phyloP scores from a whole-genome alignment of 164 flowering plant species.

The Dillenia turbinata region DNA sequence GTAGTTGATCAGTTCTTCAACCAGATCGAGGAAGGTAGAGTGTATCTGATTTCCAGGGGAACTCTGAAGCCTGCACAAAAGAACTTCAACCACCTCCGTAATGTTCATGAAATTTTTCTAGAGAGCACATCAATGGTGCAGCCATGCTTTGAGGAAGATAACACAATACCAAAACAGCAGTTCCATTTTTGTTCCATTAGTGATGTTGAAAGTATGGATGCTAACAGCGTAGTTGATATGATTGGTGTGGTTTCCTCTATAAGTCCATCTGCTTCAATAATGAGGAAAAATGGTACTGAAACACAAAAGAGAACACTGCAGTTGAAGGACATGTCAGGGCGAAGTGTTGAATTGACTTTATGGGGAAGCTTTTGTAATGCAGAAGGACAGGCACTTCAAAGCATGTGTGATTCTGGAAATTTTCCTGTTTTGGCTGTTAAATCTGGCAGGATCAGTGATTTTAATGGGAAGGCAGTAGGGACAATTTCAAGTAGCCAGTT shows the following conservation, averaged over 20 bases:
- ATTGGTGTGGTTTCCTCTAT: conserved; percentile 84
- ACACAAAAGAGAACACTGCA: conserved; percentile 73
- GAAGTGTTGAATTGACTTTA: conserved; percentile 88
- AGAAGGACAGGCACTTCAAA: conserved; percentile 83
- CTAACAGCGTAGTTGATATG: conserved; percentile 61
- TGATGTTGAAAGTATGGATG: conserved; percentile 76
- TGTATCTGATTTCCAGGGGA: conserved; percentile 82
- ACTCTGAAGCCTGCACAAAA: conserved; percentile 77
- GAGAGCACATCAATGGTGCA: conserved; percentile 64
- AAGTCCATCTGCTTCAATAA: conserved; percentile 57
- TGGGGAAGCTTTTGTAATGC: conserved; percentile 88
- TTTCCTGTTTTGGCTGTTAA: conserved; percentile 91
- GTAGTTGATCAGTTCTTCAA: conserved; percentile 85
- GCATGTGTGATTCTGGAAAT: conserved; percentile 67
- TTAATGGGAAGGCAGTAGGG: conserved; percentile 84
- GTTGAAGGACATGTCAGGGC: conserved; percentile 88
- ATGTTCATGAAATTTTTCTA: conserved; percentile 71
- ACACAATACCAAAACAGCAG: conserved; percentile 67
- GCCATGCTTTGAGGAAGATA: conserved; percentile 75
- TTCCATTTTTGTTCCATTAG: conserved; percentile 72
- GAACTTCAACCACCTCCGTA: conserved; percentile 64
- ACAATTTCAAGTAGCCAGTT: conserved; percentile 68
- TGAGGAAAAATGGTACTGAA: conserved; percentile 87
- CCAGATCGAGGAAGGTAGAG: conserved; percentile 74
- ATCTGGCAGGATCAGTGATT: conserved; percentile 74